These are phyloP conservation scores for Triticum turgidum DNA, from an alignment of 176 grass and related monocot genomes.

Conservation along the genomic window DNA sequence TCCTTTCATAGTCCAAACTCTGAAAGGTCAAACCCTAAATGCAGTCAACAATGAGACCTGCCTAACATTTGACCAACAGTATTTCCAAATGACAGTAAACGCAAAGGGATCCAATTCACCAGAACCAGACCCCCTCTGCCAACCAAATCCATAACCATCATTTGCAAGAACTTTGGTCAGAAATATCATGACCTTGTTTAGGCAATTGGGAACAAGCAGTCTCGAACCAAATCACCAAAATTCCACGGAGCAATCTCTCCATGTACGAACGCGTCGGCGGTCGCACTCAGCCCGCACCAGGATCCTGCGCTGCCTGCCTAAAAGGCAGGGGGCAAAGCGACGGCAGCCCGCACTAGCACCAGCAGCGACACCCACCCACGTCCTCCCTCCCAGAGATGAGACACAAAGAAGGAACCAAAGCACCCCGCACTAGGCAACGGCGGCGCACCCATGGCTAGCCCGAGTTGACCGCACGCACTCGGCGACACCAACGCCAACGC, in stretches of 20 bases:
- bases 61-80: slow-evolving; percentile 44
- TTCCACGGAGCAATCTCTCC: slow-evolving; percentile 25
- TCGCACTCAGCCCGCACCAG: slow-evolving; percentile 14
- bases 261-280: not conserved
- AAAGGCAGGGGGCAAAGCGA: slow-evolving; percentile 44
- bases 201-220: not conserved
- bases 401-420: slow-evolving; percentile 33
- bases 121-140: not conserved
- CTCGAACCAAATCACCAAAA: slow-evolving; percentile 23
- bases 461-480: not conserved
- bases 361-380: slow-evolving; percentile 31
- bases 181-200: not conserved
- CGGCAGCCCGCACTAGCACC: slow-evolving; percentile 25
- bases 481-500: not conserved
- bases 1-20: not conserved
- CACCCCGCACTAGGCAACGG: slow-evolving; percentile 29
- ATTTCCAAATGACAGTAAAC: slow-evolving; percentile 25
- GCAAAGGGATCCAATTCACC: not conserved
- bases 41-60: slow-evolving; percentile 36
- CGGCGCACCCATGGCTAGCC: slow-evolving; percentile 23
- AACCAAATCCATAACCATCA: not conserved
- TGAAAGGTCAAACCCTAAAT: slow-evolving; percentile 9
- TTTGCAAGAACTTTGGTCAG: not conserved
- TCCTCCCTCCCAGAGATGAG: not conserved
- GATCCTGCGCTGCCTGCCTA: slow-evolving; percentile 22